A percentile compares a stretch with the other conserved stretches of the same genome.
Evolutionary conservation across 257 asterid genomes (phyloP).

Genomic region (Dorcoceras hygrometricum): DNA sequence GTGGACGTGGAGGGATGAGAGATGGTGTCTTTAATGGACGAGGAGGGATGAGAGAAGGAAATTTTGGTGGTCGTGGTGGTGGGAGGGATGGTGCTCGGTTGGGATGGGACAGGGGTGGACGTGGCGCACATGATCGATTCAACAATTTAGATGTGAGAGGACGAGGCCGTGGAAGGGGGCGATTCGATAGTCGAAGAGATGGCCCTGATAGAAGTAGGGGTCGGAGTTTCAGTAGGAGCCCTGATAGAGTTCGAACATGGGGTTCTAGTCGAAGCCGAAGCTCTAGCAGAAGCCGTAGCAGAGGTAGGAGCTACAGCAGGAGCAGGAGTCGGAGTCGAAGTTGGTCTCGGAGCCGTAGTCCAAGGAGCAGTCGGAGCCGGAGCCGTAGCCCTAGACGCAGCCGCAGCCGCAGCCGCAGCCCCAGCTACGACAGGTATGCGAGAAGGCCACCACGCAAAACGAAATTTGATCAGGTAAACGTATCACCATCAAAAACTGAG

Average conservation of each 20-base stretch:
- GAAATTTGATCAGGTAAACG: slow-evolving; percentile 70
- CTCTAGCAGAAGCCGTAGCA: slow-evolving; percentile 36
- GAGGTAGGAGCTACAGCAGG: slow-evolving; percentile 42
- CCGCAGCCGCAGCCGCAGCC: slow-evolving; percentile 39
- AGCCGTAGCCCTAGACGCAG: slow-evolving; percentile 37
- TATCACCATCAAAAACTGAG: slow-evolving; percentile 31
- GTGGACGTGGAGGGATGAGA: slow-evolving; percentile 56
- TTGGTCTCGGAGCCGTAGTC: slow-evolving; percentile 24
- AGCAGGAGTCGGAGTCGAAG: slow-evolving; percentile 45
- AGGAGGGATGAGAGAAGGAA: slow-evolving; percentile 50
- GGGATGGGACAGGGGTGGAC: slow-evolving; percentile 79
- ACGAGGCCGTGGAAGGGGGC: slow-evolving; percentile 71
- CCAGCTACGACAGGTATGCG: slow-evolving; percentile 51
- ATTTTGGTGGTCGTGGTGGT: slow-evolving; percentile 58
- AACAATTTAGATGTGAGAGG: slow-evolving; percentile 55
- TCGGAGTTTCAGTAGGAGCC: slow-evolving; percentile 64
- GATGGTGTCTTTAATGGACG: slow-evolving; percentile 52
- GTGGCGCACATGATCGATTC: slow-evolving; percentile 50
- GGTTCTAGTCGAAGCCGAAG: slow-evolving; percentile 55
- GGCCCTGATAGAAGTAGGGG: slow-evolving; percentile 61
- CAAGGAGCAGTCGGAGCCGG: slow-evolving; percentile 57
- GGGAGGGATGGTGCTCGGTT: slow-evolving; percentile 54
- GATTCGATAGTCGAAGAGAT: slow-evolving; percentile 67
- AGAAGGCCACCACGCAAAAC: slow-evolving; percentile 60
- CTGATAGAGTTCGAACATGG: slow-evolving; percentile 78